Evolutionary conservation across 1,284 basidiomycete genomes (phyloP), one percentile per base, ranked within the genome.

Genomic region (Grifola frondosa): DNA sequence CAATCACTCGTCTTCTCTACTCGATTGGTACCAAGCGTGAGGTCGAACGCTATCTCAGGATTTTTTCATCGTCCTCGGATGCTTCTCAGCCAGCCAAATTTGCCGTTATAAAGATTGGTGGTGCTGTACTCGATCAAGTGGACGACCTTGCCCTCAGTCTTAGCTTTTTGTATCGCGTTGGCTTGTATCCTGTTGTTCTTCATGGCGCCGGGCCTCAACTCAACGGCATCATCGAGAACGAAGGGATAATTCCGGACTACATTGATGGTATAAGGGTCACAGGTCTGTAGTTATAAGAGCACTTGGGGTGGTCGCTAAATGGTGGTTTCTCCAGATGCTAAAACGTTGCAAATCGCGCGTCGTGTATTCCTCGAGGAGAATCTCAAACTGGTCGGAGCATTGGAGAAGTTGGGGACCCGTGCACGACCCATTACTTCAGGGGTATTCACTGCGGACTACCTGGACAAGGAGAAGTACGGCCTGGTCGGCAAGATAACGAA

Each of bases 351-450:
- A 53, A 84, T 97, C 47, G 95, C 94, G 26, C 90, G 94, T 48
- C 82, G 88, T n/a, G 92, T 97, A 29, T 97, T 97, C 75, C 77
- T 95, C 26, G 92, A 95, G 62, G 91, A 97, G 70, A 97, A 97
- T 68, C 75, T 97, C 56, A 91, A 88, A 62, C 84, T 97, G 49
- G 94, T 97, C 19, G 80, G 76, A 20, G 91, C 93, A 0, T 80
- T 97, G 44, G 94, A 97, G 67, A 84, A 84, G 53, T 84, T 96
- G 38, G 95, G 94, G 42, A 94, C 93, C 3, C 88, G 94, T 47
- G 94, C 94, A 12, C 88, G 95, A 26, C 94, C 94, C 22, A 97
- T 97, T 64, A 95, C 91, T 40, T 94, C 89, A 12, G 94, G 95
- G 25, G 92, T 97, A 48, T 97, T 97, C 70, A 90, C 89, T 17